Base-by-base conservation (phyloP, 2,329 filamentous ascomycete genomes). In the Aspergillus sp. region DNA sequence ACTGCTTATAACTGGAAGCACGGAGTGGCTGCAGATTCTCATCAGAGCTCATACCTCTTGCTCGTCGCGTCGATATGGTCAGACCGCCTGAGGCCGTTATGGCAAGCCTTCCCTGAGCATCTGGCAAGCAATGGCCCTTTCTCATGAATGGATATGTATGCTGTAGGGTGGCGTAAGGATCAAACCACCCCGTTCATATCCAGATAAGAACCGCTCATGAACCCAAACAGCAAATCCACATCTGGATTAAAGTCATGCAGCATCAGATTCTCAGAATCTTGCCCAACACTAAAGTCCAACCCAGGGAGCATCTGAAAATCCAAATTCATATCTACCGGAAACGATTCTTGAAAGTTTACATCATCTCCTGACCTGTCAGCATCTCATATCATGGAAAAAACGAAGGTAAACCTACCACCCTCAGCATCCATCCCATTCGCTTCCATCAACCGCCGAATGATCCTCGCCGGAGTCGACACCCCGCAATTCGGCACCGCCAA, bases 201-300 rank as follows among this genome's bases (percentile, higher is more conserved):
- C 26, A 30, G 26, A 30, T 30, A 30, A 11, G 26, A 30, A 30
- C 49, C 49, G 9, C 42, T 51, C 52, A 54, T 54, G 16, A 54
- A 54, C 20, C 52, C 52, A 30, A 54, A 54, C 35, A 54, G 13
- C 24, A 49, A 20, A 45, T 54, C 52, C n/a, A 51, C 20, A 16
- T 43, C 49, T 6, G 24, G 49, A 3, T 35, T 26, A n/a, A 47
- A 47, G 22, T 50, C 52, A 19, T 50, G 45, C n/a, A 50, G 47
- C 3, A n/a, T 30, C 20, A 42, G 40, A 22, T 7, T 42, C 19
- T 3, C 35, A n/a, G 35, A 3, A 13, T 42, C 40, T 2, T 42
- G 16, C 6, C 14, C 35, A 2, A n/a, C 14, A 8, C 35, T 11
- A 4, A 42, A 20, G 6, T 42, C 40, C 19, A 20, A 17, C 10